Conservation (phyloP, 192 early-diverging fungal genomes). For the Paraglomus occultum region DNA sequence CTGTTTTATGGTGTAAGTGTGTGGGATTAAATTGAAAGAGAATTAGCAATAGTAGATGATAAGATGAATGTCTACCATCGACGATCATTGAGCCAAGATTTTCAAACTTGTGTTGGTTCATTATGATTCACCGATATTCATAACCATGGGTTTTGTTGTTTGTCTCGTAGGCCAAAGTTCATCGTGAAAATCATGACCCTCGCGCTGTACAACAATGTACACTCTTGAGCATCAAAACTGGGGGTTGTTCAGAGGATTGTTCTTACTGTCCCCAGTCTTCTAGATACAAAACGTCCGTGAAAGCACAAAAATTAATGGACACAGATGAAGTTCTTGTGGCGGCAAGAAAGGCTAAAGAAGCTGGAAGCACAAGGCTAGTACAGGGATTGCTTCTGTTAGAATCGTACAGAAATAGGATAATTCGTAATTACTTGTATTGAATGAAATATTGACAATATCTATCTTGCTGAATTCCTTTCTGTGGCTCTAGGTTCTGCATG, state of each 20-base stretch:
- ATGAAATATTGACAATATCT: neutral
- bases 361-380: slow-evolving; percentile 63
- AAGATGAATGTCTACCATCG: neutral
- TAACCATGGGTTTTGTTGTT: neutral
- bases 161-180: slow-evolving; percentile 62
- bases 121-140: neutral
- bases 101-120: slow-evolving; percentile 12
- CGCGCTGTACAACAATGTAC: slow-evolving; percentile 79
- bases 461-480: slow-evolving; percentile 17
- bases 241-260: slow-evolving; percentile 83
- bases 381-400: neutral
- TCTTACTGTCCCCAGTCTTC: slow-evolving; percentile 83
- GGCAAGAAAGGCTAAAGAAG: slow-evolving; percentile 71
- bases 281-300: slow-evolving; percentile 64
- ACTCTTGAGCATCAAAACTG: slow-evolving; percentile 78
- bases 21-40: neutral
- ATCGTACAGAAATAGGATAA: too few species aligned
- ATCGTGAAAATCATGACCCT: slow-evolving; percentile 67
- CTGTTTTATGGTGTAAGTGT: slow-evolving; percentile 68
- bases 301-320: slow-evolving; percentile 68
- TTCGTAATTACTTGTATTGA: neutral
- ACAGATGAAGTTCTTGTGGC: slow-evolving; percentile 67
- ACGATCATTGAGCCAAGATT: neutral
- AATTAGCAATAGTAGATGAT: neutral
- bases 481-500: slow-evolving; percentile 67